These are phyloP conservation scores for Purpureocillium takamizusanense DNA, from an alignment of 2,329 filamentous ascomycete genomes.

Conservation along the genomic window DNA sequence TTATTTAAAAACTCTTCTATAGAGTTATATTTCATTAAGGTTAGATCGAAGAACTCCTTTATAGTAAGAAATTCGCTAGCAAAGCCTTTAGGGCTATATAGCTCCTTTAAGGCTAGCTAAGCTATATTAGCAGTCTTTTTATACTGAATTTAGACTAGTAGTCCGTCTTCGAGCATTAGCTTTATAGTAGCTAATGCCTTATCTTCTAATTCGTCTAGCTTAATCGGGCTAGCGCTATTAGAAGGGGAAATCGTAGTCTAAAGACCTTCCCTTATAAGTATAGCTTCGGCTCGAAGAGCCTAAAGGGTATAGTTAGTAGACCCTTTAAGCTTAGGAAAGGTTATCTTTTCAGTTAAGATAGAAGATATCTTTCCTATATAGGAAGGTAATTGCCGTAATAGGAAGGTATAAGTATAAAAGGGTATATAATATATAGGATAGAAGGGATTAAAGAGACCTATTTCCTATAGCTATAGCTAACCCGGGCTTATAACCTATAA, in stretches of 20 bases:
- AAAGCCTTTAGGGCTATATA: background rate
- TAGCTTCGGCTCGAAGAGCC: too few species aligned
- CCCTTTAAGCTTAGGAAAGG: constrained; percentile 45
- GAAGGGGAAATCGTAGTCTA: background rate
- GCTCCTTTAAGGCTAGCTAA: background rate
- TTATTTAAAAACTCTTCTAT: background rate
- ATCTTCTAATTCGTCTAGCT: background rate
- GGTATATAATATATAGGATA: too few species aligned
- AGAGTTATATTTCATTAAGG: background rate
- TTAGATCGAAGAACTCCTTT: background rate
- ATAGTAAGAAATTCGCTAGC: background rate
- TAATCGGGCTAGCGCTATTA: background rate
- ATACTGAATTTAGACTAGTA: background rate
- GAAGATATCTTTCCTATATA: constrained; percentile 30
- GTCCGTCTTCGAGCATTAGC: background rate
- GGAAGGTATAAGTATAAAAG: constrained; percentile 32
- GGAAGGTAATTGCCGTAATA: constrained; percentile 31
- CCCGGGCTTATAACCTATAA: background rate
- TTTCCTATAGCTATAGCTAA: background rate
- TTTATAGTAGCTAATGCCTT: background rate
- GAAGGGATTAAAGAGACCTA: background rate
- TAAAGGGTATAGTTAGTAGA: too few species aligned
- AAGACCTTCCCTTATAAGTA: too few species aligned
- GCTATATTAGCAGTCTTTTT: background rate
- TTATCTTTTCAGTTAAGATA: constrained; percentile 48